Conservation (phyloP, 768 basidiomycete genomes). For the Cystobasidium tubakii region DNA sequence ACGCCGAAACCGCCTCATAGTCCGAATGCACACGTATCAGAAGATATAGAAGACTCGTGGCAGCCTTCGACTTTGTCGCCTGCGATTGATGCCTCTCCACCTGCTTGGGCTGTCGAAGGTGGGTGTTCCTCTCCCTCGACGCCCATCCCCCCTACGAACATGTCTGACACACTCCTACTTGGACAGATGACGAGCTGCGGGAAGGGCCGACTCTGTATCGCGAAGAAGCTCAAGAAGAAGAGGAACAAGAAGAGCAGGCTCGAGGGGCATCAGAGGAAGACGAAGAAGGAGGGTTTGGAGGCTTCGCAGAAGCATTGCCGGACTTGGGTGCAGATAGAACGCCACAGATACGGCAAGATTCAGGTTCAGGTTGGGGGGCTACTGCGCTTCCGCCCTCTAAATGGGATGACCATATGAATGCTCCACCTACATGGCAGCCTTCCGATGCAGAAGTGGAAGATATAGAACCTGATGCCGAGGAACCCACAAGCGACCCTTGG, state of each 20-base stretch:
- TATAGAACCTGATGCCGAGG: background rate
- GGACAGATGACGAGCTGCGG: background rate
- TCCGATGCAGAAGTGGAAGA: background rate
- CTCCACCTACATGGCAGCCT: conserved; percentile 8
- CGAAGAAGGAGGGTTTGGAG: background rate
- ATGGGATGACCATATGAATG: conserved; percentile 24
- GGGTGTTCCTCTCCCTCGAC: background rate
- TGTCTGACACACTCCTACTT: background rate
- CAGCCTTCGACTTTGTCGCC: background rate
- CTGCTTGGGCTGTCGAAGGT: background rate
- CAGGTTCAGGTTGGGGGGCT: conserved; percentile 16
- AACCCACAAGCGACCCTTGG: conserved; percentile 1
- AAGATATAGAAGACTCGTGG: background rate
- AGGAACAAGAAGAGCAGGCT: background rate
- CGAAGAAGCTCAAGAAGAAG: background rate
- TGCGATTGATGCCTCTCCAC: background rate
- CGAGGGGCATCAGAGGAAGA: background rate
- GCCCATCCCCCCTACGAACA: background rate
- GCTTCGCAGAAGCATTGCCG: conserved; percentile 8
- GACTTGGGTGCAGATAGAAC: background rate
- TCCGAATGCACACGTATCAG: background rate
- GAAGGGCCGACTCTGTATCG: background rate
- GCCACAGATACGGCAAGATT: background rate
- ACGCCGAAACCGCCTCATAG: background rate
- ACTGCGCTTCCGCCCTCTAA: conserved; percentile 13